Base-by-base conservation (phyloP, 2,329 filamentous ascomycete species). In the Paraphoma chrysanthemicola region DNA sequence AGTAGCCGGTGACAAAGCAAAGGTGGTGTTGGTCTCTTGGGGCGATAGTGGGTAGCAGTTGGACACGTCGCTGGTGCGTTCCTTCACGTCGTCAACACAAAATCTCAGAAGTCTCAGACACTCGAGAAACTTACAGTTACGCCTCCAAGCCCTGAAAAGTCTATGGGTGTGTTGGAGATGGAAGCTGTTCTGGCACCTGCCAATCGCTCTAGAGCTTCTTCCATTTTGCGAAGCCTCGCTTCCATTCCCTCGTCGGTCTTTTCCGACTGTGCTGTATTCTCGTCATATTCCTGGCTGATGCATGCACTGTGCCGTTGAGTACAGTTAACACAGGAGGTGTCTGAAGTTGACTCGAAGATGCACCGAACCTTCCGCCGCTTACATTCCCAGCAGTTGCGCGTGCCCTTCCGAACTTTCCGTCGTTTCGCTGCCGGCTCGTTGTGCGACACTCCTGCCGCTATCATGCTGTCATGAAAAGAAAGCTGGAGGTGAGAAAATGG, bases 371-470 rank as follows among this genome's bases (percentile, higher is more conserved):
- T 73, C 23, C 70, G 59, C 38, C 64, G 62, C 54, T 67, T 74
- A 67, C 75, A 77, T 60, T 75, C 75, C 62, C 75, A 78, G 59
- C 75, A 78, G 49, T 71, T 77, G 56, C 72, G 73, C 9, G 75
- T 77, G 11, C 75, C 75, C 55, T 77, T 77, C 17, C 74, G 66
- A 59, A 77, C 67, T 52, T 71, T 76, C 58, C 72, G 68, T 45
- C 56, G 43, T 23, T 64, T 66, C 1, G 44, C 6, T 7, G 33
- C 10, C 6, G 50, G 43, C 6, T 23, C 16, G 3, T 36, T 14
- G 33, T 36, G 33, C 33, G 14, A 10, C 33, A 36, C 23, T 23
- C 5, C 23, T 23, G 5, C 5, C 23, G 5, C 23, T 23, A 5
- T 23, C 23, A 23, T 23, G 23, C 23, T 23, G 23, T n/a, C 23